Evolutionary conservation across 2,329 filamentous ascomycete genomes (phyloP).

Genomic region (Pseudocercospora crystallina): DNA sequence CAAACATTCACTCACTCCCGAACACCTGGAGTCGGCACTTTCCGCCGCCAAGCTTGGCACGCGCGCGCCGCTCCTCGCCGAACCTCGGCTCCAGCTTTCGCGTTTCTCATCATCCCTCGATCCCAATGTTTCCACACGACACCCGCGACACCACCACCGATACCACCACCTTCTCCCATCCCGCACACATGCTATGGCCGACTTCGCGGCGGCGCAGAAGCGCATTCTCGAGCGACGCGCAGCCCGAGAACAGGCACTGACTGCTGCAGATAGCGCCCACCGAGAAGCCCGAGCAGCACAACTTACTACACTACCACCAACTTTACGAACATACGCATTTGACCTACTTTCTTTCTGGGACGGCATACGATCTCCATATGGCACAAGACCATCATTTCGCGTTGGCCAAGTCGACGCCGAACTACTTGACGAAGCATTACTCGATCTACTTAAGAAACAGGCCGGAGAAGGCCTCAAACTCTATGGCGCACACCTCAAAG

Average conservation of each 20-base stretch:
- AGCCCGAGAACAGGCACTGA: constrained; percentile 59
- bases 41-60: too few species aligned
- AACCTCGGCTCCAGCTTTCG: too few species aligned
- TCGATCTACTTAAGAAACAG: constrained; percentile 81
- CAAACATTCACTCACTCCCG: too few species aligned
- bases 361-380: constrained; percentile 68
- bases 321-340: constrained; percentile 49
- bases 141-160: too few species aligned
- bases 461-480: constrained; percentile 87
- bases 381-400: constrained; percentile 80
- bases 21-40: too few species aligned
- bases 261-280: constrained; percentile 53
- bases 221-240: constrained; percentile 79
- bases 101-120: too few species aligned
- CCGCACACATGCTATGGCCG: constrained; percentile 41
- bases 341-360: constrained; percentile 58
- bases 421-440: constrained; percentile 86
- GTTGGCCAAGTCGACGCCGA: constrained; percentile 97
- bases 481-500: constrained; percentile 73
- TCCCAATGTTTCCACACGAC: too few species aligned
- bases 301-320: constrained; percentile 48
- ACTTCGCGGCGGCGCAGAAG: constrained; percentile 86
- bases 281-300: constrained; percentile 39
- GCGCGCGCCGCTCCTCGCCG: too few species aligned
- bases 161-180: too few species aligned